Evolutionary conservation across 2,329 filamentous ascomycete species (phyloP).

Genomic region (Calonectria honghensis): DNA sequence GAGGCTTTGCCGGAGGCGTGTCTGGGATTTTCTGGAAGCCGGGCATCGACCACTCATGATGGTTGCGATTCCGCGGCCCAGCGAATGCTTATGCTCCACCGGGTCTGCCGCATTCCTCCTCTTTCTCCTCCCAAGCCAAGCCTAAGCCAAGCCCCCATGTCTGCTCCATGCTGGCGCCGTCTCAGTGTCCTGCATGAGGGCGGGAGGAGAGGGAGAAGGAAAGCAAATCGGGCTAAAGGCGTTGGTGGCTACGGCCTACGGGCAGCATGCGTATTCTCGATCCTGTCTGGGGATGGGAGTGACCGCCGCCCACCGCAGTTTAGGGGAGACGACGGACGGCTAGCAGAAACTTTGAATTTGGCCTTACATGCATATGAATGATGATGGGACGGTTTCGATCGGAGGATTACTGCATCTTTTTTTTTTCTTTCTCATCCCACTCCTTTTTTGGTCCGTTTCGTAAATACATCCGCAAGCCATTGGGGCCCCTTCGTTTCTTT

Average conservation of each 20-base stretch:
- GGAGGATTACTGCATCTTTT: conserved; percentile 16
- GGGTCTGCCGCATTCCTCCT: conserved; percentile 52
- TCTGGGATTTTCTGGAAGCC: conserved; percentile 29
- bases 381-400: conserved; percentile 12
- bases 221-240: conserved; percentile 6
- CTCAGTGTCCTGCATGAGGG: conserved; percentile 46
- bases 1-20: conserved; percentile 6
- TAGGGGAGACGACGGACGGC: conserved; percentile 19
- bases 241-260: conserved; percentile 28
- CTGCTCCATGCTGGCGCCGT: conserved; percentile 31
- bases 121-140: conserved; percentile 24
- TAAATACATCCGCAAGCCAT: neutral
- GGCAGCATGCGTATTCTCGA: conserved; percentile 31
- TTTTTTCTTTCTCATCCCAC: conserved; percentile 1
- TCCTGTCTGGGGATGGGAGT: conserved; percentile 15
- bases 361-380: conserved; percentile 26
- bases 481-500: conserved; percentile 38
- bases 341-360: conserved; percentile 30
- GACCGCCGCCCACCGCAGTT: conserved; percentile 8
- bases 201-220: conserved; percentile 47
- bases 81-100: conserved; percentile 42
- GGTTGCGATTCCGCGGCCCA: conserved; percentile 25
- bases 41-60: conserved; percentile 23
- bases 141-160: conserved; percentile 15
- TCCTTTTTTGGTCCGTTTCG: conserved; percentile 17